Conservation (phyloP, 495 filamentous ascomycete species). For the Paragyromitra xinjiangensis region DNA sequence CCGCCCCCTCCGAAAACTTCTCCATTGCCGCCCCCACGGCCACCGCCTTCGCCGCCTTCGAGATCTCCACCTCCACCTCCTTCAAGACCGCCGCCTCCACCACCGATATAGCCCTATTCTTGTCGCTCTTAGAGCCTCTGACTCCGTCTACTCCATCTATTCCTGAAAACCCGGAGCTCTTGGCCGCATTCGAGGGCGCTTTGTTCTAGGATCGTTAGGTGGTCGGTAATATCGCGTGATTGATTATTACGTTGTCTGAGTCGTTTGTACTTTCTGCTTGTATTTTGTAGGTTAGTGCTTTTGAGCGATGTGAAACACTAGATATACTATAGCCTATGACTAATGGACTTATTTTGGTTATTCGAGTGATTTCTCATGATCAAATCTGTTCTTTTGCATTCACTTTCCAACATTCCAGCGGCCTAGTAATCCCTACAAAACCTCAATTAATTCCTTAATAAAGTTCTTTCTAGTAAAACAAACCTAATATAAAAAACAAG, state of each 20-base stretch:
- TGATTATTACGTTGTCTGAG: not conserved
- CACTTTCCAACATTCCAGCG: not conserved
- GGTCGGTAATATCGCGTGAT: not conserved
- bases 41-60: not conserved
- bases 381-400: not conserved
- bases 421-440: not conserved
- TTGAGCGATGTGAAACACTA: not conserved
- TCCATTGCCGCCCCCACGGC: not conserved
- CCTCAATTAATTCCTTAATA: not conserved
- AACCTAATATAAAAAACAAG: not conserved
- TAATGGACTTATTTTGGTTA: not conserved
- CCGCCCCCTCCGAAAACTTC: not conserved
- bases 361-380: conserved; percentile 11
- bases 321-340: too few species aligned
- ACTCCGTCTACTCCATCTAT: too few species aligned
- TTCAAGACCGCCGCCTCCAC: not conserved
- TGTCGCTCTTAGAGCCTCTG: not conserved
- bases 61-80: not conserved
- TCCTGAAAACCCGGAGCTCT: not conserved
- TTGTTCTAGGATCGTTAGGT: not conserved
- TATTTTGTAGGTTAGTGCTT: not conserved
- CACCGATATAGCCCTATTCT: not conserved
- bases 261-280: not conserved
- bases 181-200: not conserved
- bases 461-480: not conserved